These are phyloP conservation scores for Arbutus unedo DNA, from an alignment of 148 eudicot genomes.

Conservation along the genomic window DNA sequence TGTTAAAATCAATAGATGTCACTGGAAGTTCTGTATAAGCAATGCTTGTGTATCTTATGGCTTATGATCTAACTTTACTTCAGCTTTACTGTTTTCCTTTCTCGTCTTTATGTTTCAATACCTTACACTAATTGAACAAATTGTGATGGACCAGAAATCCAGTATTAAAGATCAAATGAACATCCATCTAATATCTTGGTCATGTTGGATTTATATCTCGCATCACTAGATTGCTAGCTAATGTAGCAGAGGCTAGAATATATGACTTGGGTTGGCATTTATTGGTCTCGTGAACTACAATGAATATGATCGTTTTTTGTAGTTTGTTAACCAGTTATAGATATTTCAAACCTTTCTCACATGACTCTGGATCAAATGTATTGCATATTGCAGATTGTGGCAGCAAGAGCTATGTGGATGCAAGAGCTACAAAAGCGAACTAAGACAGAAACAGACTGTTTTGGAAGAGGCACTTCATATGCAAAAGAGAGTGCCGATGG, in stretches of 20 bases:
- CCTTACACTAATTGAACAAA: neutral
- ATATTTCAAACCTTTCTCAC: neutral
- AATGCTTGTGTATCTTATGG: neutral
- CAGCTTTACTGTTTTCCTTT: neutral
- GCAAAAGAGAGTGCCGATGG: constrained; percentile 26
- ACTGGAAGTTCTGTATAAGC: neutral
- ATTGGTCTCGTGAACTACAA: neutral
- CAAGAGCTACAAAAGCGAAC: constrained; percentile 69
- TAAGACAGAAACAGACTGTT: constrained; percentile 48
- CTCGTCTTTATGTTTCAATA: neutral
- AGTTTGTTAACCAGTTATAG: neutral
- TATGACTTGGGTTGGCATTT: neutral
- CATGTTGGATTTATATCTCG: neutral
- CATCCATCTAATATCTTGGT: neutral
- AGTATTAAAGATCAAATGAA: neutral
- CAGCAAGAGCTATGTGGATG: constrained; percentile 85
- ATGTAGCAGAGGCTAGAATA: neutral
- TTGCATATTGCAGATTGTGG: constrained; percentile 52
- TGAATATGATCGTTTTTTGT: neutral
- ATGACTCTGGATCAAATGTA: neutral
- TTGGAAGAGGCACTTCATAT: constrained; percentile 32
- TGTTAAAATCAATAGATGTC: neutral
- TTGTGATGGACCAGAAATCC: neutral
- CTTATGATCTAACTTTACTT: neutral
- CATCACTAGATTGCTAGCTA: neutral